Base-by-base conservation (phyloP, 495 filamentous ascomycete genomes). In the Podospora appendiculata region DNA sequence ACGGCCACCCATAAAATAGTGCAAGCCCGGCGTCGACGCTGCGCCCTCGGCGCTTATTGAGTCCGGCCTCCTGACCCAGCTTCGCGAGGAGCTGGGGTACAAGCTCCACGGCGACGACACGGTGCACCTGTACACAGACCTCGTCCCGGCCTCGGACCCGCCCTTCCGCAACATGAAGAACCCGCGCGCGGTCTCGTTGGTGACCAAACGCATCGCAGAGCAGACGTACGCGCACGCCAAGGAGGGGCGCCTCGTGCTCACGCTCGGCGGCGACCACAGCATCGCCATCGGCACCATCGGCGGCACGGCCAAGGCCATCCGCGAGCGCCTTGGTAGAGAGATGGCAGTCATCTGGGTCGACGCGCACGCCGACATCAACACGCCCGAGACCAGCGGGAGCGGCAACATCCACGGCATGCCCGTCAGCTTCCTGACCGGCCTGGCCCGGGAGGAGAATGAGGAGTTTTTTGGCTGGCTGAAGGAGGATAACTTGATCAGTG, bases 331-430 rank as follows among this genome's bases (percentile, higher is more conserved):
- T 51, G 81, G 83, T 12, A 75, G 83, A 40, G 91, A 96, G 53
- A 79, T 95, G 43, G 92, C 89, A 0, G 88, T 99, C 8, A 92
- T 99, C 63, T 99, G 93, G 93, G 93, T 99, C 6, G 93, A 99
- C 69, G 93, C 93, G 17, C 93, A 99, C 64, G 88, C 91, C 17
- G 93, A 97, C 63, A 95, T 99, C 76, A 99, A 99, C 69, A 87
- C 87, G 10, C 93, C 93, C 44, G 90, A 96, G 77, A 87, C 84
- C 41, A 89, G 85, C 57, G 85, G 74, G 11, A 93, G 88, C 50
- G 93, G 93, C 1, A 97, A 97, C 65, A 88, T 99, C 57, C 93
- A 99, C 70, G 93, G 93, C 41, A 99, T 99, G 93, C 94, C 93
- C 8, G 89, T 97, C 50, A 84, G 88, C 3, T 99, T 96, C 69